Conservation (phyloP, 23 red algal genomes). For the Gracilaria vermiculophylla region DNA sequence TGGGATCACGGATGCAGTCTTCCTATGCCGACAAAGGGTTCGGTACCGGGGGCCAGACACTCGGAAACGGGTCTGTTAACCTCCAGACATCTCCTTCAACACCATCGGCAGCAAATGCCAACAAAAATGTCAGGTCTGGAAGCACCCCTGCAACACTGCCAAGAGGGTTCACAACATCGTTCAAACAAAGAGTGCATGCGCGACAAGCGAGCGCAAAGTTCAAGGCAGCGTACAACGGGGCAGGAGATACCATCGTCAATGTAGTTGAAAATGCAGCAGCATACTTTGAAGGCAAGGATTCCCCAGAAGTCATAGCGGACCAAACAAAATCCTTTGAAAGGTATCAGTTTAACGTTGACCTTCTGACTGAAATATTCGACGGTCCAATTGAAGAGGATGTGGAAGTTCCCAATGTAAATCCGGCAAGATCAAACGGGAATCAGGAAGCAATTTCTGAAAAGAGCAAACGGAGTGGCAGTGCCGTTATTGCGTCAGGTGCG, state of each 20-base stretch:
- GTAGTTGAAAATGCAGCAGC: constrained; percentile 73
- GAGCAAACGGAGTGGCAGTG: not conserved
- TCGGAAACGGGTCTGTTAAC: not conserved
- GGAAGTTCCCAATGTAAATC: not conserved
- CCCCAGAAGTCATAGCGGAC: constrained; percentile 40
- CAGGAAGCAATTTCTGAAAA: not conserved
- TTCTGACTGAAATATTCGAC: constrained; percentile 66
- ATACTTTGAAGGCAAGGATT: constrained; percentile 69
- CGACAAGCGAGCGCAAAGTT: constrained; percentile 52
- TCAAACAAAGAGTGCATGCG: constrained; percentile 77
- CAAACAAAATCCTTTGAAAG: constrained; percentile 61
- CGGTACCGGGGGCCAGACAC: not conserved
- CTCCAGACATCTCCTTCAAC: constrained; percentile 12
- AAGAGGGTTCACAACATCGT: constrained; percentile 29
- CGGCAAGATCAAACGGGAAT: not conserved
- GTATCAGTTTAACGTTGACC: constrained; percentile 74
- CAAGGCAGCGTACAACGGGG: constrained; percentile 73
- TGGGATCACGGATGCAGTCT: not conserved
- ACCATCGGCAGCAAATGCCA: constrained; percentile 8
- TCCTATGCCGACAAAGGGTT: not conserved
- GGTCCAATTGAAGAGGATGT: constrained; percentile 26
- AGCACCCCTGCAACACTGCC: constrained; percentile 3
- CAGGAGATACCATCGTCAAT: constrained; percentile 56
- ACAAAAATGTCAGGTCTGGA: not conserved
- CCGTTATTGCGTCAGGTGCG: not conserved